Evolutionary conservation across 345 rosid species (phyloP), one percentile per base, ranked within the genome.

Genomic region (Corchorus olitorius): DNA sequence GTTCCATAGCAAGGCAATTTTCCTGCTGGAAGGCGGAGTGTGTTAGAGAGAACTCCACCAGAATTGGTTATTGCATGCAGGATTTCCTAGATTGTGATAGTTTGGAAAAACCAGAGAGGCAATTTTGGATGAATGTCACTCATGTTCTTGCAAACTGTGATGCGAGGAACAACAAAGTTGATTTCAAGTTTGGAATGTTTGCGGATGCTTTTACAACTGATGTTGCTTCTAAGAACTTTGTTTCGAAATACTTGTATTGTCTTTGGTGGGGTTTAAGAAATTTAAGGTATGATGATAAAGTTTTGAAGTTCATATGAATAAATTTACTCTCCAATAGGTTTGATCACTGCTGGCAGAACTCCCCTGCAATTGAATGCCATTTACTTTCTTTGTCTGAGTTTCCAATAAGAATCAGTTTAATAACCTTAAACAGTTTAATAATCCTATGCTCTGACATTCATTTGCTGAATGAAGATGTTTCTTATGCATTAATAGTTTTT

Each of bases 171-270:
- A 75, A 56, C n/a, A 77, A 79, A n/a, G 74, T 71, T 13, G 41
- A 72, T 16, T 92, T 92, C 79, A 84, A 86, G 79, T 92, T 89
- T 35, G 98, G 98, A 22, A 94, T 94, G 83, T 92, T 90, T 76
- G 94, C 87, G 35, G 95, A 89, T 80, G 93, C 92, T 55, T 88
- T 94, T 62, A 86, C 87, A 5, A 87, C 80, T 67, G 77, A 87
- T 27, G 97, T 89, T 62, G 97, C 94, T 56, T 81, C 89, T 0
- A 71, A 88, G 13, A 75, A 77, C 64, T 84, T 92, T 20, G 69
- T 85, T 45, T 81, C 82, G 43, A 92, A 92, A 79, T 89, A 89
- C 75, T 74, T 94, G 59, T 27, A 27, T 27, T 27, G 27, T 27
- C 27, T 27, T 27, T 27, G 27, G 27, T 27, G 27, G 27, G 27